Evolutionary conservation across 78 protist species (phyloP).

Genomic region (Tieghemostelium lacteum): DNA sequence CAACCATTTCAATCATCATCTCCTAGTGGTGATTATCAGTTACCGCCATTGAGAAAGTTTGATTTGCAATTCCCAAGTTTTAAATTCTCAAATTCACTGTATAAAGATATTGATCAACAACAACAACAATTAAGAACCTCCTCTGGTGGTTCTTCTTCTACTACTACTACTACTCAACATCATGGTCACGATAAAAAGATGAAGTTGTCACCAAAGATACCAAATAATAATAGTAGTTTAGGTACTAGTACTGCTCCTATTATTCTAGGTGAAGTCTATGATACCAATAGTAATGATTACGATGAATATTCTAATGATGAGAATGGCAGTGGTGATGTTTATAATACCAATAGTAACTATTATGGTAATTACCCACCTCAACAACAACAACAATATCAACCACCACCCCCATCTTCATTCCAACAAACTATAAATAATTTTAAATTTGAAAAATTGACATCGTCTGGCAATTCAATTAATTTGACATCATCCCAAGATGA

Average conservation of each 20-base stretch:
- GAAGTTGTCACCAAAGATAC: background rate
- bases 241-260: background rate
- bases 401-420: background rate
- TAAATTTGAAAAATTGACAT: background rate
- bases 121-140: too few species aligned
- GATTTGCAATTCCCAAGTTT: background rate
- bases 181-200: slow-evolving; percentile 41
- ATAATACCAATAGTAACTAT: background rate
- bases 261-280: slow-evolving; percentile 2
- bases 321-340: background rate
- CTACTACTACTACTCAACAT: too few species aligned
- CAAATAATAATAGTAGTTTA: slow-evolving; percentile 9
- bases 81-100: too few species aligned
- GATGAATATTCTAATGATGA: background rate
- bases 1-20: background rate
- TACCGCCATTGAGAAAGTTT: background rate
- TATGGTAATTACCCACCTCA: background rate
- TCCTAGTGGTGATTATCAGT: background rate
- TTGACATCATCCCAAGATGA: too few species aligned
- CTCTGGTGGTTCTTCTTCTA: too few species aligned
- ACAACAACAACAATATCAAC: background rate
- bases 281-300: slow-evolving; percentile 31
- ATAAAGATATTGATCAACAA: too few species aligned
- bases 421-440: background rate
- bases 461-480: too few species aligned